Evolutionary conservation across 108 stramenopile genomes (phyloP), one percentile per base, ranked within the genome.

Genomic region (Asterionellopsis glacialis): DNA sequence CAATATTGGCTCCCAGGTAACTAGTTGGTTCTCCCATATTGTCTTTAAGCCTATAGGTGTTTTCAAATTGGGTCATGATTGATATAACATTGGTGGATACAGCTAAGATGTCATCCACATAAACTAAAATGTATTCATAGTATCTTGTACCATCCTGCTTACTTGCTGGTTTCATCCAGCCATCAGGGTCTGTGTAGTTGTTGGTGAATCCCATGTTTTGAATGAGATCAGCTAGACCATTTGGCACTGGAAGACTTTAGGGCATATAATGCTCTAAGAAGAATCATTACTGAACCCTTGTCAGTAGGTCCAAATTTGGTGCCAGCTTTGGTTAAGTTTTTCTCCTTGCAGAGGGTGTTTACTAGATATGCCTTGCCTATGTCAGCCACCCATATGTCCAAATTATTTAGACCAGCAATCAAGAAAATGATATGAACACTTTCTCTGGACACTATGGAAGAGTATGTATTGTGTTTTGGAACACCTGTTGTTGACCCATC

Each of bases 281-380:
- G 9, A 2, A 25, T 53, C 27, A 61, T 21, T 1, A 42, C 54
- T 14, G 23, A 49, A 0, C 72, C 65, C n/a, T n/a, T n/a, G 4
- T 61, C 22, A 7, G 6, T 18, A 4, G 25, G 1, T 23, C 75
- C 75, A 39, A 65, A 76, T 58, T 76, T 69, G 0, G 44, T 5
- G 4, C 74, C 74, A 25, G 74, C 68, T 2, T 33, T 19, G 51
- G 48, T 62, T 58, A 59, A 75, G 0, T 70, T 41, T 25, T 65
- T 70, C 33, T 75, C 69, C 0, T 68, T 40, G 52, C 68, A 73
- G 16, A 27, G 45, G 0, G 77, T 72, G 25, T 73, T 73, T n/a
- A n/a, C n/a, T 1, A 78, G 54, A 57, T 73, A 73, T n/a, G 77
- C 72, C 33, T 78, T 73, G 33, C 68, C 55, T 0, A 78, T 64